phyloP scores from a whole-genome alignment of 352 stramenopile genomes.

The Pythium coloratum region DNA sequence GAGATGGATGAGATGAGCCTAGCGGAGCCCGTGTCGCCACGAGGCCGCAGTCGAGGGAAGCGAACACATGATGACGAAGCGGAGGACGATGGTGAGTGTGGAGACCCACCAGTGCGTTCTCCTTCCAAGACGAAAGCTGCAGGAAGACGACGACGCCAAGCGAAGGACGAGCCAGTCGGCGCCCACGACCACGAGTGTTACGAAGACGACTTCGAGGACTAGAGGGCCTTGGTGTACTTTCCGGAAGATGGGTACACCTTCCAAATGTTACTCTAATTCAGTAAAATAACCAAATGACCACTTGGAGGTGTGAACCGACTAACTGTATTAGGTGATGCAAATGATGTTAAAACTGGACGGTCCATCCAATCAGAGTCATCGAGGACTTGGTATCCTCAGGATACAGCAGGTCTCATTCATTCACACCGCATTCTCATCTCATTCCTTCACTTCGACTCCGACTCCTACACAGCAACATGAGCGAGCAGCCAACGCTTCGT shows the following conservation, averaged over 20 bases:
- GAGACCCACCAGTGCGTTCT: neutral
- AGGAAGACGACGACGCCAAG: slow-evolving; percentile 22
- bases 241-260: neutral
- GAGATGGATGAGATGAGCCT: slow-evolving; percentile 48
- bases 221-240: neutral
- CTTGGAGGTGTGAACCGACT: too few relatives aligned
- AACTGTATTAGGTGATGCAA: too few relatives aligned
- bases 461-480: neutral
- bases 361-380: too few relatives aligned
- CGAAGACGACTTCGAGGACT: slow-evolving; percentile 85
- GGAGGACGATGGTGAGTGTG: neutral
- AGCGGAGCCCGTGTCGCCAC: slow-evolving; percentile 20
- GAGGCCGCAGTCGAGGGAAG: neutral
- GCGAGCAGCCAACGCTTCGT: neutral
- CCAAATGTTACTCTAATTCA: neutral
- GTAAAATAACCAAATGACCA: neutral
- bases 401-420: too few relatives aligned
- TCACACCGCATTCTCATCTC: neutral
- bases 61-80: neutral
- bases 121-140: slow-evolving; percentile 6
- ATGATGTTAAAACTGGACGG: too few relatives aligned
- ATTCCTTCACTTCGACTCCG: too few relatives aligned
- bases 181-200: slow-evolving; percentile 53
- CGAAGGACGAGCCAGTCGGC: slow-evolving; percentile 29
- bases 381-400: too few relatives aligned